phyloP scores from a whole-genome alignment of 768 basidiomycete species.

The Lyophyllum atratum region DNA sequence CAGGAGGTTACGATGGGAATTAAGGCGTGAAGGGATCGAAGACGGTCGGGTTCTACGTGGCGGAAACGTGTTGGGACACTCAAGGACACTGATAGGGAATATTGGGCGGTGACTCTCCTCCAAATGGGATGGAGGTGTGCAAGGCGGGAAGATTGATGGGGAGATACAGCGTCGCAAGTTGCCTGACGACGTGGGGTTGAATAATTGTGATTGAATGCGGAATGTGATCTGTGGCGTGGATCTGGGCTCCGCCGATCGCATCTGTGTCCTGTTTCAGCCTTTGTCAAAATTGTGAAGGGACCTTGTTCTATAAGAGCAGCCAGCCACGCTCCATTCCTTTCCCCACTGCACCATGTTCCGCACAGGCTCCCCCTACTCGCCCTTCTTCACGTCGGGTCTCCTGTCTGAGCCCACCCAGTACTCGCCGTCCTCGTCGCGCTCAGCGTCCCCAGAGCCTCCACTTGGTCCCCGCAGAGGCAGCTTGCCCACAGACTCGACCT shows the following conservation, averaged over 20 bases:
- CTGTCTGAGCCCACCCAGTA: constrained; percentile 33
- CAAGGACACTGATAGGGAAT: background rate
- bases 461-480: constrained; percentile 32
- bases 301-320: background rate
- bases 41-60: background rate
- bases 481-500: constrained; percentile 33
- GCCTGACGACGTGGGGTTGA: background rate
- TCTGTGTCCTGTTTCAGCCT: constrained; percentile 3
- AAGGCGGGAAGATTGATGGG: constrained; percentile 4
- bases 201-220: background rate
- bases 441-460: constrained; percentile 17
- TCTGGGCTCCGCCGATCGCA: constrained; percentile 5
- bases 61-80: background rate
- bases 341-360: constrained; percentile 32
- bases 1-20: background rate
- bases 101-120: background rate
- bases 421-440: constrained; percentile 14
- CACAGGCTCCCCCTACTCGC: constrained; percentile 55
- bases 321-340: background rate
- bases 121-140: background rate
- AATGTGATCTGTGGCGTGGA: background rate
- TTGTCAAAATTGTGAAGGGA: background rate
- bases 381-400: constrained; percentile 67
- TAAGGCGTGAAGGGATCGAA: background rate
- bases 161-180: constrained; percentile 2